These are phyloP conservation scores for Myriosclerotinia curreyana DNA, from an alignment of 2,329 filamentous ascomycete species.

Conservation along the genomic window DNA sequence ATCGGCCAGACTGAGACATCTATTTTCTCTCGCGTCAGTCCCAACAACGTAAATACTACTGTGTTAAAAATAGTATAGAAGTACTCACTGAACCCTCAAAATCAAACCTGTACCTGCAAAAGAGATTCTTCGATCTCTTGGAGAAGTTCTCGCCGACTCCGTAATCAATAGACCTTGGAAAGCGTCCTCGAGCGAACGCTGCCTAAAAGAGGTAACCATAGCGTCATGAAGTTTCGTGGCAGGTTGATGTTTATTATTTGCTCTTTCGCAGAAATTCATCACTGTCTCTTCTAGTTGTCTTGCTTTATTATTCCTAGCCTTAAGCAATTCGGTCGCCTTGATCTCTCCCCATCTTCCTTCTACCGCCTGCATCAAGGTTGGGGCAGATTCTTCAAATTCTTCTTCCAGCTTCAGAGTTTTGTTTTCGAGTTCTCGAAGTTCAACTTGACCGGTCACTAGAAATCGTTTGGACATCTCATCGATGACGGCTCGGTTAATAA, in stretches of 20 bases:
- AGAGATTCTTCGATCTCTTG: slow-evolving; percentile 35
- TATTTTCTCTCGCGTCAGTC: not conserved
- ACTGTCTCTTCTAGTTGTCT: slow-evolving; percentile 31
- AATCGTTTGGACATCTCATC: slow-evolving; percentile 42
- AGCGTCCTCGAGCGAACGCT: slow-evolving; percentile 4
- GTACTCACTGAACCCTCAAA: slow-evolving; percentile 33
- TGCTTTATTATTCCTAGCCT: slow-evolving; percentile 27
- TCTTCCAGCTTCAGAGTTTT: slow-evolving; percentile 28
- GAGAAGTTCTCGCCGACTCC: not conserved
- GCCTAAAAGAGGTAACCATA: slow-evolving; percentile 33
- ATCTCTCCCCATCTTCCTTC: not conserved
- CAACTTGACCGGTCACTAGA: slow-evolving; percentile 35
- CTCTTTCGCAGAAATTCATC: slow-evolving; percentile 28
- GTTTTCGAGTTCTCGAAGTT: slow-evolving; percentile 34
- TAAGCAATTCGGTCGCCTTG: not conserved
- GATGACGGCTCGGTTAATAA: slow-evolving; percentile 42
- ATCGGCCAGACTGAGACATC: slow-evolving; percentile 32
- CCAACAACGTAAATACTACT: not conserved
- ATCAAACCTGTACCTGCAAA: slow-evolving; percentile 37
- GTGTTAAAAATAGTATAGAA: not conserved
- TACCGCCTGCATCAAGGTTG: not conserved
- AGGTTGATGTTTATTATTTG: slow-evolving; percentile 40
- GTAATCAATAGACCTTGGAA: not conserved
- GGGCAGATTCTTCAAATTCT: slow-evolving; percentile 22
- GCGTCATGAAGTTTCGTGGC: slow-evolving; percentile 43